A percentile compares a stretch with the other conserved stretches of the same genome.
Evolutionary conservation across 2,329 filamentous ascomycete genomes (phyloP).

Genomic region (Aspergillus sp.): DNA sequence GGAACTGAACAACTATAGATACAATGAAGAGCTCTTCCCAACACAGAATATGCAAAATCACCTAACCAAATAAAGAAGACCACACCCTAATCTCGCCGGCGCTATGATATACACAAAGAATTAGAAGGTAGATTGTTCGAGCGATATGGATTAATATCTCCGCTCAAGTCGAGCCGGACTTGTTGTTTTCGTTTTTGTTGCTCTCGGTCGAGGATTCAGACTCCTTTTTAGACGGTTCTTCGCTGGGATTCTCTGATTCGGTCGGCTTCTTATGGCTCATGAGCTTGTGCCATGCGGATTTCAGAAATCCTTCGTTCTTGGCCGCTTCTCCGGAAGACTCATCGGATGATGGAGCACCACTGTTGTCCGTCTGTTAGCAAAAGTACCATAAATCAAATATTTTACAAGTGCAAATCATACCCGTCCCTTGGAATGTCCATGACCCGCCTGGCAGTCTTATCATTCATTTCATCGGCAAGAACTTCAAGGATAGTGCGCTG

Average conservation of each 20-base stretch:
- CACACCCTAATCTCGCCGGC: constrained; percentile 34
- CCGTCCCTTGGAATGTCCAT: constrained; percentile 73
- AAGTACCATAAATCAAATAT: not conserved
- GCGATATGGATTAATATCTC: not conserved
- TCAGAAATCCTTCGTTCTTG: constrained; percentile 85
- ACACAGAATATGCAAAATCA: constrained; percentile 16
- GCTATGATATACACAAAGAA: constrained; percentile 39
- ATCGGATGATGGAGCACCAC: constrained; percentile 23
- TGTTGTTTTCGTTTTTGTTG: constrained; percentile 22
- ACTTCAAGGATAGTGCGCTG: constrained; percentile 93
- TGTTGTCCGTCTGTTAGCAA: constrained; percentile 1
- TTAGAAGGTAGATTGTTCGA: constrained; percentile 21
- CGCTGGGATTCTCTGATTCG: constrained; percentile 27
- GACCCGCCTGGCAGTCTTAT: constrained; percentile 85
- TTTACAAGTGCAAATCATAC: constrained; percentile 41
- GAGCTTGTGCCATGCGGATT: constrained; percentile 87
- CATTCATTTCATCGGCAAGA: constrained; percentile 92
- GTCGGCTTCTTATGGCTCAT: constrained; percentile 63
- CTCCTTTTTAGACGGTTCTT: constrained; percentile 31
- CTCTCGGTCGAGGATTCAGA: constrained; percentile 17
- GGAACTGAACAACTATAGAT: constrained; percentile 8
- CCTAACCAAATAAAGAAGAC: constrained; percentile 1
- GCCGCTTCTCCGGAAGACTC: constrained; percentile 50
- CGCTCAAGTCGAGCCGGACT: constrained; percentile 38
- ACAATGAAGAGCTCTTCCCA: constrained; percentile 15